Evolutionary conservation across 1,284 basidiomycete genomes (phyloP).

Genomic region (Ceratobasidium sp.): DNA sequence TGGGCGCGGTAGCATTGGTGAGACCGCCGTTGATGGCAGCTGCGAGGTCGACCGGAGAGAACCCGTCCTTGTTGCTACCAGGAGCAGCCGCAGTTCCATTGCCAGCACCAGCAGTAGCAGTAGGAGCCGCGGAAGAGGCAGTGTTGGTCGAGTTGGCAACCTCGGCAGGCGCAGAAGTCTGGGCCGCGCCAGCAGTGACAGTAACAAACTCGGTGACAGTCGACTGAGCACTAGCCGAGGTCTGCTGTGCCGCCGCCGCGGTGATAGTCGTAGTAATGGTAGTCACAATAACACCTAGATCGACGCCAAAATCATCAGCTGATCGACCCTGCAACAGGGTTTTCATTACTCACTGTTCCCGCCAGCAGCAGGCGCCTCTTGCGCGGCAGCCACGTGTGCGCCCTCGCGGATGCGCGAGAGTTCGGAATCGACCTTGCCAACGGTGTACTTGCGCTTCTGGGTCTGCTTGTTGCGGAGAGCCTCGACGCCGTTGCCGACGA

Average conservation of each 20-base stretch:
- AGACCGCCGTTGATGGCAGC: conserved; percentile 62
- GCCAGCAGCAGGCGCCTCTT: conserved; percentile 23
- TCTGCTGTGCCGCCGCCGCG: not conserved
- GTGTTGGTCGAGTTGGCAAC: conserved; percentile 8
- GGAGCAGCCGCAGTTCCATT: conserved; percentile 47
- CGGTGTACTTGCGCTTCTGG: conserved; percentile 41
- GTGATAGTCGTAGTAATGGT: conserved; percentile 36
- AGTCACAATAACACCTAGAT: conserved; percentile 21
- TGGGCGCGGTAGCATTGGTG: conserved; percentile 67
- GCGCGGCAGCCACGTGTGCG: conserved; percentile 1
- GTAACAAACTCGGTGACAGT: conserved; percentile 30
- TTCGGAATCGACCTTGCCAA: conserved; percentile 43
- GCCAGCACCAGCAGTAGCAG: conserved; percentile 46
- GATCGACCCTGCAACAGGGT: conserved; percentile 7
- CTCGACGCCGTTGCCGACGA: conserved; percentile 55
- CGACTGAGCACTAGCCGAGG: not conserved
- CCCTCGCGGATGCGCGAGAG: conserved; percentile 28
- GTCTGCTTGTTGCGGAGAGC: conserved; percentile 27
- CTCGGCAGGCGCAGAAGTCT: conserved; percentile 10
- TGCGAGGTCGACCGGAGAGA: conserved; percentile 59
- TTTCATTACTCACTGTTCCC: conserved; percentile 23
- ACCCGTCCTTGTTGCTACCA: conserved; percentile 51
- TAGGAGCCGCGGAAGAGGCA: conserved; percentile 6
- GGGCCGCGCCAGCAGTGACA: conserved; percentile 13
- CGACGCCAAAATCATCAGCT: not conserved